These are phyloP conservation scores for Cryptococcus sp. DNA, from an alignment of 1,284 basidiomycete genomes.

Conservation along the genomic window DNA sequence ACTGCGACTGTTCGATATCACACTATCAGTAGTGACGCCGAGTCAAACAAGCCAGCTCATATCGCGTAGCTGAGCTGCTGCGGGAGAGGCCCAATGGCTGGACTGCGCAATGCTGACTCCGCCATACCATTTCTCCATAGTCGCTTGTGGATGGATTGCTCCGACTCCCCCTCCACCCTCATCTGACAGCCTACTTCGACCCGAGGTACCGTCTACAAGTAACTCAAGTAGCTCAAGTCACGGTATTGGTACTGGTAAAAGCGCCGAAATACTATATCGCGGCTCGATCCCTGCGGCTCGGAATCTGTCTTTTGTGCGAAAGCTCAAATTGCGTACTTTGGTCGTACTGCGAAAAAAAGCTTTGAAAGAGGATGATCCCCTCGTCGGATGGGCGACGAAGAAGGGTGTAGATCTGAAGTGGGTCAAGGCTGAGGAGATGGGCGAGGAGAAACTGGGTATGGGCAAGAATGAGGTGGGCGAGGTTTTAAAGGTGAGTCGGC, in stretches of 20 bases:
- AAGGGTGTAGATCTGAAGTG: slow-evolving; percentile 34
- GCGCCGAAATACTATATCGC: slow-evolving; percentile 40
- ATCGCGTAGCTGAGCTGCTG: background rate
- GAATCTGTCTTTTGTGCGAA: slow-evolving; percentile 38
- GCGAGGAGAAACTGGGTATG: slow-evolving; percentile 47
- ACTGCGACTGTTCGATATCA: too few relatives aligned
- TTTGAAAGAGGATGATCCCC: slow-evolving; percentile 31
- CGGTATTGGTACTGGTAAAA: background rate
- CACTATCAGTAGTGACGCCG: too few relatives aligned
- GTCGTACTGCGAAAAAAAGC: slow-evolving; percentile 58
- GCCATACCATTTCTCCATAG: slow-evolving; percentile 25
- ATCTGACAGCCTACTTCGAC: background rate
- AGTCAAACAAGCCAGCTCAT: too few relatives aligned
- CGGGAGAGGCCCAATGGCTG: background rate
- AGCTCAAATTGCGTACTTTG: slow-evolving; percentile 61
- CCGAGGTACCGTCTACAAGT: too few relatives aligned
- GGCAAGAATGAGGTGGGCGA: slow-evolving; percentile 41
- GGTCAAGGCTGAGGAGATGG: slow-evolving; percentile 46
- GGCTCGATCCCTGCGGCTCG: slow-evolving; percentile 41
- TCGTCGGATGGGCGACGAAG: slow-evolving; percentile 31
- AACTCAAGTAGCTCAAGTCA: too few relatives aligned
- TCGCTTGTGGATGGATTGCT: slow-evolving; percentile 6
- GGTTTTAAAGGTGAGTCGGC: slow-evolving; percentile 38
- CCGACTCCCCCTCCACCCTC: background rate
- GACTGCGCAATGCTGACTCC: slow-evolving; percentile 22